phyloP scores from a whole-genome alignment of 148 eudicot species.

The Silene latifolia region DNA sequence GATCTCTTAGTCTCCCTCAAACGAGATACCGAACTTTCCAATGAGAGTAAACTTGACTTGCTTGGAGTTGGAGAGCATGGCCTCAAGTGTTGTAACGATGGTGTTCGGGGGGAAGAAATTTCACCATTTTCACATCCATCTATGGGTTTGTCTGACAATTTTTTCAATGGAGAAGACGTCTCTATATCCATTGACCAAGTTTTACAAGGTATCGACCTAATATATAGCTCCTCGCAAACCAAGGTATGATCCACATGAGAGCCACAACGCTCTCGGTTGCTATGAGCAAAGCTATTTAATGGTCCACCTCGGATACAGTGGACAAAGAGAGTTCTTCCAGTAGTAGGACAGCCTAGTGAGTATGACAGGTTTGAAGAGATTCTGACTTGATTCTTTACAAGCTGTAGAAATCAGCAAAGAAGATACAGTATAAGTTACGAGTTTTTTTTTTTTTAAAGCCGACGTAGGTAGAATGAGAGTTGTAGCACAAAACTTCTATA shows the following conservation, averaged over 20 bases:
- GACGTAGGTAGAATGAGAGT: too few relatives aligned
- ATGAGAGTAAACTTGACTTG: slow-evolving; percentile 32
- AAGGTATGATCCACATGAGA: slow-evolving; percentile 24
- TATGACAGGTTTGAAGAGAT: slow-evolving; percentile 64
- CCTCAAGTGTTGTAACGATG: slow-evolving; percentile 41
- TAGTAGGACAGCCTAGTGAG: slow-evolving; percentile 64
- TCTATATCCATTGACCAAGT: slow-evolving; percentile 18
- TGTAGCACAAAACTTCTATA: too few relatives aligned
- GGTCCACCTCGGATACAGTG: slow-evolving; percentile 47
- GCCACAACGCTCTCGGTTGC: slow-evolving; percentile 30
- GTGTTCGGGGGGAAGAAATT: slow-evolving; percentile 73
- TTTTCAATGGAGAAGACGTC: slow-evolving; percentile 21
- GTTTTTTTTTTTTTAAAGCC: neutral
- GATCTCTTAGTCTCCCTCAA: slow-evolving; percentile 21
- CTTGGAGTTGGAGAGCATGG: slow-evolving; percentile 43
- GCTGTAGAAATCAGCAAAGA: slow-evolving; percentile 39
- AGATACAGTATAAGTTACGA: neutral
- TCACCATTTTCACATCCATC: slow-evolving; percentile 39
- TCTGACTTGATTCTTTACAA: slow-evolving; percentile 58
- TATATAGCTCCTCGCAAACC: slow-evolving; percentile 49
- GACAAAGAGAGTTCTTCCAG: slow-evolving; percentile 63
- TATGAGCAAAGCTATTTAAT: slow-evolving; percentile 22
- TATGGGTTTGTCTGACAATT: slow-evolving; percentile 14
- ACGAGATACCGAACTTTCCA: slow-evolving; percentile 35
- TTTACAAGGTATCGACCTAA: slow-evolving; percentile 42